These are phyloP conservation scores for Desmodesmus armatus DNA, from an alignment of 139 green algal species.

Conservation along the genomic window DNA sequence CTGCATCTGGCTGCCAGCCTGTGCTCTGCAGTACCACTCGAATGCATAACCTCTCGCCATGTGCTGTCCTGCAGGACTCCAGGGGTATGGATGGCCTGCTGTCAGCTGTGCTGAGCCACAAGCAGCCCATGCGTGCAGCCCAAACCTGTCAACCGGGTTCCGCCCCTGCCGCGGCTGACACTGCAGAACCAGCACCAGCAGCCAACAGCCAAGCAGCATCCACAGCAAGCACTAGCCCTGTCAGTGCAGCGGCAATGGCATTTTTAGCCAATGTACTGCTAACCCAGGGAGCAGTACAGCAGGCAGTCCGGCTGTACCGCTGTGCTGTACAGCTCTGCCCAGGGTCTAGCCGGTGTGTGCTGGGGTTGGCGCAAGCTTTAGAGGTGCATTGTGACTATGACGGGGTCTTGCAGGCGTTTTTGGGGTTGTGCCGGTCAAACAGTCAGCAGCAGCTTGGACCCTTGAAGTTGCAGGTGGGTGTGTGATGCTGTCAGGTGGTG, in stretches of 20 bases:
- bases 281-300: constrained; percentile 65
- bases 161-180: no score
- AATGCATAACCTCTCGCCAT: no score
- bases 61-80: not conserved
- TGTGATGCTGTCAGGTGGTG: no score
- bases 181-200: constrained; percentile 43
- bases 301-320: constrained; percentile 50
- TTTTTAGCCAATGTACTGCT: constrained; percentile 76
- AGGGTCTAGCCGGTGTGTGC: constrained; percentile 49
- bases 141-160: no score
- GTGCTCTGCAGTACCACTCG: no score
- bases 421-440: not conserved
- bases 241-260: constrained; percentile 60
- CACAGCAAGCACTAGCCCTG: no score
- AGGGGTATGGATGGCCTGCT: constrained; percentile 1
- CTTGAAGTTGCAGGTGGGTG: not conserved
- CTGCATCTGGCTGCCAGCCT: no score
- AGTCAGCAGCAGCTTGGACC: not conserved
- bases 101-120: no score
- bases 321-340: constrained; percentile 47
- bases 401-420: constrained; percentile 42
- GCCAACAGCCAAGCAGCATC: no score
- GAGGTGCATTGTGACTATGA: constrained; percentile 65
- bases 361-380: constrained; percentile 71
- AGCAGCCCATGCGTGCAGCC: no score